These are phyloP conservation scores for Solanum paucissectum DNA, from an alignment of 257 asterid species.

Conservation along the genomic window DNA sequence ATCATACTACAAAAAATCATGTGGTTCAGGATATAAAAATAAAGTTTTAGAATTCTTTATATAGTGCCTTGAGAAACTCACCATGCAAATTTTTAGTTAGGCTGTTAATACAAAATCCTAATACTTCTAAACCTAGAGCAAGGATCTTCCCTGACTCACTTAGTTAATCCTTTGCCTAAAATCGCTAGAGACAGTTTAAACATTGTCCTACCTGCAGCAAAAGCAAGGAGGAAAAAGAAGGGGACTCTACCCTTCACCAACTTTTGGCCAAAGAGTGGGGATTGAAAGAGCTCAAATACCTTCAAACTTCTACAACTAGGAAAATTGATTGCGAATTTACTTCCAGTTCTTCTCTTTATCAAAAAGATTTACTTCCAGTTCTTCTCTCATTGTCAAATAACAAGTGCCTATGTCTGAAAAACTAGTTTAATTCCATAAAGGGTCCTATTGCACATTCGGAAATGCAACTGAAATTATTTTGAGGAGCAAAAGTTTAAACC, in stretches of 20 bases:
- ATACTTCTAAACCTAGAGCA: background rate
- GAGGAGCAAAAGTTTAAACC: background rate
- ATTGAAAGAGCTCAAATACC: background rate
- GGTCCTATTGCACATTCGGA: background rate
- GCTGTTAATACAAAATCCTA: background rate
- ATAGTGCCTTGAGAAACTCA: background rate
- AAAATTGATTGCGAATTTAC: background rate
- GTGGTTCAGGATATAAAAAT: background rate
- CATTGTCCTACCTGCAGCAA: background rate
- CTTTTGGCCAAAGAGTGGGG: background rate
- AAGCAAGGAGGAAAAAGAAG: background rate
- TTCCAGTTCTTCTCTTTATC: background rate
- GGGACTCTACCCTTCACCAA: background rate
- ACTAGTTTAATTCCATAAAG: background rate
- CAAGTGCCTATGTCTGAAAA: background rate
- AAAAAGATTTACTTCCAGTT: background rate
- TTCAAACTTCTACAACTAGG: background rate
- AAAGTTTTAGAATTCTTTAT: background rate
- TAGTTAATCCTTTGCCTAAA: background rate
- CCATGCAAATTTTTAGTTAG: background rate
- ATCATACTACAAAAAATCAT: background rate
- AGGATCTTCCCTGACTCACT: background rate
- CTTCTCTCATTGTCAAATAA: background rate
- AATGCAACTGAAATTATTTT: background rate
- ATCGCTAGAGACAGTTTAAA: background rate